Conservation (phyloP, 2,329 filamentous ascomycete species). For the Dryadomyces quercus-mongolicae region DNA sequence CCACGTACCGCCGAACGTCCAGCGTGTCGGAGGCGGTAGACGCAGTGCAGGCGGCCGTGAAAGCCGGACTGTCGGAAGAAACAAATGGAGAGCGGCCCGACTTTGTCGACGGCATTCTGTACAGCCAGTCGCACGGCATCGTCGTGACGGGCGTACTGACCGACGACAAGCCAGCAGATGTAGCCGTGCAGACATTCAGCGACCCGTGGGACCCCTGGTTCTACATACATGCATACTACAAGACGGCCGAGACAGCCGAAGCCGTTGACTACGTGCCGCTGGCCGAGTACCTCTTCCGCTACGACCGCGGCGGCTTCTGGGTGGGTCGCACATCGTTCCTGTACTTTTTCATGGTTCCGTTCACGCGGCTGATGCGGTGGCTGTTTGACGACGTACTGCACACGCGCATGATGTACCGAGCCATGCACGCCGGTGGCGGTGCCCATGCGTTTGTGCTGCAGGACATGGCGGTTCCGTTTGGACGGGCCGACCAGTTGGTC, state of each 20-base stretch:
- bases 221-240: conserved; percentile 48
- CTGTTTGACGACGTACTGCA: conserved; percentile 61
- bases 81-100: conserved; percentile 27
- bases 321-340: conserved; percentile 51
- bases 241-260: conserved; percentile 19
- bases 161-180: conserved; percentile 31
- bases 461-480: conserved; percentile 48
- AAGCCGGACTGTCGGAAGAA: conserved; percentile 7
- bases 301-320: conserved; percentile 66
- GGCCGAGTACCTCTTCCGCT: conserved; percentile 63
- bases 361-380: conserved; percentile 52
- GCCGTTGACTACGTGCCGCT: conserved; percentile 48
- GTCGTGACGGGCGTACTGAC: conserved; percentile 51
- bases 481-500: conserved; percentile 34
- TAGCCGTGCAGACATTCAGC: conserved; percentile 37
- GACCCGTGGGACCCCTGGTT: conserved; percentile 59
- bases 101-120: conserved; percentile 64
- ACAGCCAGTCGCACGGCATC: conserved; percentile 47
- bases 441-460: conserved; percentile 54
- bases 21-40: conserved; percentile 34
- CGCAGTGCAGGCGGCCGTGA: conserved; percentile 34
- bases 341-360: conserved; percentile 54
- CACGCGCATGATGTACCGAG: conserved; percentile 61
- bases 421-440: conserved; percentile 54
- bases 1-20: conserved; percentile 44